Percentiles rank a stretch among this genome's conserved stretches.
Evolutionary conservation across 768 basidiomycete species (phyloP).

Genomic region (Pisolithus albus): DNA sequence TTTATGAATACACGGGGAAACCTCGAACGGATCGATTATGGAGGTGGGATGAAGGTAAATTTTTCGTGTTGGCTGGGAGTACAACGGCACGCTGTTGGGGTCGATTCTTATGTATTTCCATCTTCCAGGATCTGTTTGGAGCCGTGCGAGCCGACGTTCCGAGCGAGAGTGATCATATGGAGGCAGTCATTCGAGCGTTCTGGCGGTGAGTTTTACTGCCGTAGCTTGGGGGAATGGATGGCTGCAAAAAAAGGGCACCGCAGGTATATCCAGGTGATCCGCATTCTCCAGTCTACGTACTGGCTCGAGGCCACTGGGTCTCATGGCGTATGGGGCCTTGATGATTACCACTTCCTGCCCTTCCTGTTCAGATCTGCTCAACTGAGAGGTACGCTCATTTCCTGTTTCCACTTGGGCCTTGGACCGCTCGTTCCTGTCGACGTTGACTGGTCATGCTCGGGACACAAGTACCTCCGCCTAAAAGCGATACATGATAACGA

Average conservation of each 20-base stretch:
- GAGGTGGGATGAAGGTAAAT: slow-evolving; percentile 99
- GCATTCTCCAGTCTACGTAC: slow-evolving; percentile 84
- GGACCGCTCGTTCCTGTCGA: not conserved
- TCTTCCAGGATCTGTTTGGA: slow-evolving; percentile 68
- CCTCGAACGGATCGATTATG: slow-evolving; percentile 89
- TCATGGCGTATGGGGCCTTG: slow-evolving; percentile 96
- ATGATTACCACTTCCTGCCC: slow-evolving; percentile 94
- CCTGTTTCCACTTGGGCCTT: not conserved
- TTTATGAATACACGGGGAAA: slow-evolving; percentile 90
- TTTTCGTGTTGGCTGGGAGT: slow-evolving; percentile 97
- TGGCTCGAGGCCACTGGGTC: slow-evolving; percentile 99
- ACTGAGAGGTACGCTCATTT: slow-evolving; percentile 41
- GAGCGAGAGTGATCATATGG: slow-evolving; percentile 55
- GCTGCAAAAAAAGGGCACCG: not conserved
- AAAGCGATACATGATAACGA: slow-evolving; percentile 91
- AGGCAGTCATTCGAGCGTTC: slow-evolving; percentile 78
- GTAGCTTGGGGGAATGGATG: not conserved
- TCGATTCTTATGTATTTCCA: not conserved
- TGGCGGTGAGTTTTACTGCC: slow-evolving; percentile 55
- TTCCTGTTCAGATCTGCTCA: slow-evolving; percentile 87
- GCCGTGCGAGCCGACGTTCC: slow-evolving; percentile 62
- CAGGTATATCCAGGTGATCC: slow-evolving; percentile 74
- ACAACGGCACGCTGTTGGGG: slow-evolving; percentile 39
- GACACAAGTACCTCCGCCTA: slow-evolving; percentile 84
- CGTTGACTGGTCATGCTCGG: slow-evolving; percentile 28